Evolutionary conservation across 2,329 filamentous ascomycete species (phyloP).

Genomic region (Rugonectria rugulosa): DNA sequence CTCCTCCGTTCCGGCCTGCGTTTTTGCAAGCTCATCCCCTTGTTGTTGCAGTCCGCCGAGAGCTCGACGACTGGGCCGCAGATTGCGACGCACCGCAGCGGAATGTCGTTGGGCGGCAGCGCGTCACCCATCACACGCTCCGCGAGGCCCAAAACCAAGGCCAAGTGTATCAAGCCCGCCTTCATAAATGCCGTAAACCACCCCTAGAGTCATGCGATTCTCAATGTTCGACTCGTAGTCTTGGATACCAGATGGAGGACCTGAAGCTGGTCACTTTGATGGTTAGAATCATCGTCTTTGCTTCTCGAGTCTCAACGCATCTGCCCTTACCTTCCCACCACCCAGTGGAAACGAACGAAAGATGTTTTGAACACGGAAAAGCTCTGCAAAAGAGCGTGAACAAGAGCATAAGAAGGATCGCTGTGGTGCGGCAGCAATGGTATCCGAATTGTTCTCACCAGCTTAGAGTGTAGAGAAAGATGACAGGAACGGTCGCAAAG

Average conservation of each 20-base stretch:
- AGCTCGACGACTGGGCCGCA: constrained; percentile 54
- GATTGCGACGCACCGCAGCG: constrained; percentile 49
- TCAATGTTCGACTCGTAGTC: not conserved
- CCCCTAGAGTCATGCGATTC: not conserved
- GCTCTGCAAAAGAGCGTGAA: not conserved
- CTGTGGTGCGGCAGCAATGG: constrained; percentile 3
- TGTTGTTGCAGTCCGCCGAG: constrained; percentile 45
- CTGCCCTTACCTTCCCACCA: not conserved
- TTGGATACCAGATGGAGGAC: not conserved
- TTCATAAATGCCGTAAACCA: constrained; percentile 36
- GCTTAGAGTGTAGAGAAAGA: constrained; percentile 5
- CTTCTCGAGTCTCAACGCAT: not conserved
- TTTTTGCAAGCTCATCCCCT: constrained; percentile 39
- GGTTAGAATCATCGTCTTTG: not conserved
- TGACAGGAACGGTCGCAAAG: constrained; percentile 3
- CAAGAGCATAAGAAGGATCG: constrained; percentile 4
- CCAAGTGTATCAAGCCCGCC: constrained; percentile 31
- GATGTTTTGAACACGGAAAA: not conserved
- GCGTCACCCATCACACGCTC: constrained; percentile 40
- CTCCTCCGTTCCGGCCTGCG: constrained; percentile 29
- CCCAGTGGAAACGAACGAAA: not conserved
- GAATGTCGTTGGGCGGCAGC: constrained; percentile 47
- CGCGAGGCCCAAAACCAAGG: constrained; percentile 41
- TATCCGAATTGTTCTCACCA: constrained; percentile 11
- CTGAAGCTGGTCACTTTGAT: not conserved